Conservation (phyloP, 78 protist genomes). For the Polysphondylium violaceum region DNA sequence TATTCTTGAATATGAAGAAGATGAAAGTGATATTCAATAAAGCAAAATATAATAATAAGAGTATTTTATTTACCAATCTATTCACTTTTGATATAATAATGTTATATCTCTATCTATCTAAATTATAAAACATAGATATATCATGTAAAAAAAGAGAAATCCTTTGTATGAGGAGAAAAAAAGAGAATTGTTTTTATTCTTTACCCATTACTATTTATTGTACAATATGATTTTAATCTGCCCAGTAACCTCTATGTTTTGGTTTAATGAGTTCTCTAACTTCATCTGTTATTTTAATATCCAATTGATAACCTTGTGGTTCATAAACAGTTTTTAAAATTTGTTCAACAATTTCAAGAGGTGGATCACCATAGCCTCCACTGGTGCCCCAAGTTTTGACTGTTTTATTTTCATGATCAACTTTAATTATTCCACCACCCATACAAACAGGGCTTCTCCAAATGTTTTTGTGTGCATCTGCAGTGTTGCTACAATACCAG, state of each 20-base stretch:
- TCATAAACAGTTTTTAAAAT: neutral
- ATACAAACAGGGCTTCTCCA: slow-evolving; percentile 39
- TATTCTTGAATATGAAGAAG: too few species aligned
- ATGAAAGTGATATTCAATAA: too few species aligned
- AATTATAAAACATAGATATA: too few species aligned
- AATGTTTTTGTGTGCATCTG: neutral
- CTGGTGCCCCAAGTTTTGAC: slow-evolving; percentile 23
- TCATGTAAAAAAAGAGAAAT: too few species aligned
- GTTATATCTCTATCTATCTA: too few species aligned
- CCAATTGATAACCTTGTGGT: slow-evolving; percentile 8
- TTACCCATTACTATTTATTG: too few species aligned
- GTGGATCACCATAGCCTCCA: slow-evolving; percentile 41
- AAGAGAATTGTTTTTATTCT: too few species aligned
- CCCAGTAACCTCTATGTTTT: slow-evolving; percentile 3
- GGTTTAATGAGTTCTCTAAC: slow-evolving; percentile 25
- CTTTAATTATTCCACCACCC: slow-evolving; percentile 53
- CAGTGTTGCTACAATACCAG: slow-evolving; percentile 23
- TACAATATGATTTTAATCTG: too few species aligned
- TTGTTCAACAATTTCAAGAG: neutral
- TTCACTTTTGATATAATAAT: too few species aligned
- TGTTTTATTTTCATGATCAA: slow-evolving; percentile 7
- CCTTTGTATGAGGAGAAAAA: too few species aligned
- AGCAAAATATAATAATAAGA: too few species aligned
- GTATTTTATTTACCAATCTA: too few species aligned
- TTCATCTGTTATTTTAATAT: slow-evolving; percentile 39